Base-by-base conservation (phyloP, 73 alveolate genomes). In the Effrenium voratum region DNA sequence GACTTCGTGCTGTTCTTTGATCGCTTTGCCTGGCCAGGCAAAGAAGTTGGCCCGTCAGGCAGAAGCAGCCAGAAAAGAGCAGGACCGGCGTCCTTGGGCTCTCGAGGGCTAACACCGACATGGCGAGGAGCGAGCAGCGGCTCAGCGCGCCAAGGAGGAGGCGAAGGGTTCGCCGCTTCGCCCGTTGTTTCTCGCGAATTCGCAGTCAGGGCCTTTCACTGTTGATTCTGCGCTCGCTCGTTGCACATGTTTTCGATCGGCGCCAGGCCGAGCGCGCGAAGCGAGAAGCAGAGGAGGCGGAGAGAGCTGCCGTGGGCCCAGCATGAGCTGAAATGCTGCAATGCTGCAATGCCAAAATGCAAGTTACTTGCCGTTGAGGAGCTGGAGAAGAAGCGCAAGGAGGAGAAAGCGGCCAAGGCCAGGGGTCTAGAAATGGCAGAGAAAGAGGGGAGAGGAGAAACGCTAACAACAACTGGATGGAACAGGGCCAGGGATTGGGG, bases 121-220 rank as follows among this genome's bases (percentile, higher is more conserved):
- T 72, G n/a, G 19, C 45, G 49, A 85, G 94, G 94, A 90, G 75
- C 85, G 86, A 13, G 47, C 87, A 10, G 96, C 96, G 43, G 87
- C 57, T 30, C 28, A 68, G 66, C 96, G 96, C 15, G 96, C 96
- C 57, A 68, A 68, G 86, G 96, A 90, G 38, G 96, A 90, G 96
- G 96, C 86, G 13, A 36, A 8, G 4, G 36, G 19, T 3, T 4
- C 30, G 19, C 19, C 63, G 63, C 63, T 19, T 52, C 26, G 26
- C 63, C 63, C 8, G 26, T 52, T 52, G 63, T 52, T 19, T 8
- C 63, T 52, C 19, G 8, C 8, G 63, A 52, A 8, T 52, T 19
- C 26, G 8, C 26, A 52, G 26, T 52, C 63, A 19, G 26, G 19
- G 63, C 63, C 63, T 52, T n/a, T n/a, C n/a, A n/a, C n/a, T n/a